Percentiles rank a stretch among this genome's conserved stretches.
These are phyloP conservation scores for Penicillium sp. DNA, from an alignment of 2,329 filamentous ascomycete species.

Conservation along the genomic window DNA sequence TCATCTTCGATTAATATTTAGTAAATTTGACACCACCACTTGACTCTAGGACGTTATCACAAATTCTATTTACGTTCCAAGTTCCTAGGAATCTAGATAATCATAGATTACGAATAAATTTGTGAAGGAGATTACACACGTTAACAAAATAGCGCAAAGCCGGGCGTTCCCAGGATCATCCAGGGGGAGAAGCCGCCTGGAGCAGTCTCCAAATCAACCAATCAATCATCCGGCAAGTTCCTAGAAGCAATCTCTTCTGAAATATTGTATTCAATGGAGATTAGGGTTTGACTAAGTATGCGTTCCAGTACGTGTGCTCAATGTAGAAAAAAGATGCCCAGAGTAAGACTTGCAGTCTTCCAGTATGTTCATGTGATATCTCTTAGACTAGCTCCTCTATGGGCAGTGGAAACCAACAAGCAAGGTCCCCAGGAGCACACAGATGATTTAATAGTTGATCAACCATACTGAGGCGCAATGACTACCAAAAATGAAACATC, in stretches of 20 bases:
- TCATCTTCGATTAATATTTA: not conserved
- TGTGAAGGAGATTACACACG: not conserved
- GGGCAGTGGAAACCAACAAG: not conserved
- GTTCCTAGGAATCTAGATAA: conserved; percentile 1
- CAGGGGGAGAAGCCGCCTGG: not conserved
- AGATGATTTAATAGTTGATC: too few species aligned
- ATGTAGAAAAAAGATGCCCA: not conserved
- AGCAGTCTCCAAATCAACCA: not conserved
- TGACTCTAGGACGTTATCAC: not conserved
- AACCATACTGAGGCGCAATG: too few species aligned
- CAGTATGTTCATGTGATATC: too few species aligned
- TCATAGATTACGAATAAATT: not conserved
- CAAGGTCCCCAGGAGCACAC: too few species aligned
- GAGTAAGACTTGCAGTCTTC: too few species aligned
- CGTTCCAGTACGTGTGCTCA: not conserved
- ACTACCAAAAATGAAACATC: too few species aligned
- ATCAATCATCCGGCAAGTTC: not conserved
- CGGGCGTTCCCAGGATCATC: not conserved
- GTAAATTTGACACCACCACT: not conserved
- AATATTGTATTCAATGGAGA: too few species aligned
- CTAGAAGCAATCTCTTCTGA: conserved; percentile 4
- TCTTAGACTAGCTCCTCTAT: too few species aligned
- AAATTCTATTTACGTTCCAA: not conserved
- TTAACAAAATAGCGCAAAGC: not conserved
- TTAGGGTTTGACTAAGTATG: not conserved